A percentile compares a stretch with the other conserved stretches of the same genome.
Evolutionary conservation across 1,284 basidiomycete genomes (phyloP).

Genomic region (Moesziomyces antarcticus): DNA sequence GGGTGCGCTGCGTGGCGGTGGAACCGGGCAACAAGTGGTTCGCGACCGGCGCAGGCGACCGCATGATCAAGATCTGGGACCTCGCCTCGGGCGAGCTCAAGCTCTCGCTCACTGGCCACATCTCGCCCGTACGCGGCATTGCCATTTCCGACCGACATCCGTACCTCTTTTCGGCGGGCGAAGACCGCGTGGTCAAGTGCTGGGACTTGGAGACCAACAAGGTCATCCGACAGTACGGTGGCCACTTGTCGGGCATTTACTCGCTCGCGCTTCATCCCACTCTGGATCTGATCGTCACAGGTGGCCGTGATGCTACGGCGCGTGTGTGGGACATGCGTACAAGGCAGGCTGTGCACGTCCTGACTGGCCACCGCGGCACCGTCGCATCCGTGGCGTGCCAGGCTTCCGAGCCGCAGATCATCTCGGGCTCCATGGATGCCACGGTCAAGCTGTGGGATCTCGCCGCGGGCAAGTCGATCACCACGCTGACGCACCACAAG

Average conservation of each 20-base stretch:
- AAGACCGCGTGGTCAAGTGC: slow-evolving; percentile 99
- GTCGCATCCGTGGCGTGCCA: slow-evolving; percentile 94
- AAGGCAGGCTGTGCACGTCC: slow-evolving; percentile 91
- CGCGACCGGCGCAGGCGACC: slow-evolving; percentile 94
- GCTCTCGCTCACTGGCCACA: slow-evolving; percentile 94
- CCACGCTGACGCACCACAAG: slow-evolving; percentile 96
- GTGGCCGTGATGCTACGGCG: slow-evolving; percentile 92
- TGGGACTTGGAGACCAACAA: slow-evolving; percentile 99
- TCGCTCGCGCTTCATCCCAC: slow-evolving; percentile 83
- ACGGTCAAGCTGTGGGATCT: slow-evolving; percentile 97
- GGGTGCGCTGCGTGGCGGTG: slow-evolving; percentile 95
- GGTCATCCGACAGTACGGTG: slow-evolving; percentile 97
- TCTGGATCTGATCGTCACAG: slow-evolving; percentile 91
- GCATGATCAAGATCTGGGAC: slow-evolving; percentile 99
- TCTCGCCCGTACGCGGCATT: slow-evolving; percentile 92
- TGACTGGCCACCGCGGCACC: slow-evolving; percentile 91
- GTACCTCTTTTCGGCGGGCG: slow-evolving; percentile 95
- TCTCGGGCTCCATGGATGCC: slow-evolving; percentile 97
- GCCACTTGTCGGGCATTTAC: slow-evolving; percentile 96
- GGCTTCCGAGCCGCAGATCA: slow-evolving; percentile 95
- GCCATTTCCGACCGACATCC: slow-evolving; percentile 93
- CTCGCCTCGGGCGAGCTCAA: slow-evolving; percentile 94
- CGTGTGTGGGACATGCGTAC: slow-evolving; percentile 99
- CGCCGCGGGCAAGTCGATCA: slow-evolving; percentile 96
- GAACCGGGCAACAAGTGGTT: slow-evolving; percentile 99